Percentiles rank a stretch among this genome's conserved stretches.
Conservation (phyloP, 2,329 filamentous ascomycete genomes). For the Mollisiaceae sp. region DNA sequence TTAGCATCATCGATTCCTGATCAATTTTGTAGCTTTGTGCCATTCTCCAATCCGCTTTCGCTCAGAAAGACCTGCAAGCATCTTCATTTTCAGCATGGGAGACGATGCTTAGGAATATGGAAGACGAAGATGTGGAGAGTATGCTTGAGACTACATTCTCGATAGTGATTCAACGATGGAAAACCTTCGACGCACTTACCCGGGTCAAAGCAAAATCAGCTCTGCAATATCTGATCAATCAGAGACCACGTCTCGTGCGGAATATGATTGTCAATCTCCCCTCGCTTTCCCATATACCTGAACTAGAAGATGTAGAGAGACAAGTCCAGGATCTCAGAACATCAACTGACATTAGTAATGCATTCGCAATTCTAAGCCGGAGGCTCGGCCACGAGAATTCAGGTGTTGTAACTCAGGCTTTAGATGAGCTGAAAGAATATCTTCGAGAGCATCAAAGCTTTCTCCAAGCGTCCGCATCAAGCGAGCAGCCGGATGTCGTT, state of each 20-base stretch:
- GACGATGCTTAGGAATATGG: slow-evolving; percentile 74
- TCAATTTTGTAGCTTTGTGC: slow-evolving; percentile 73
- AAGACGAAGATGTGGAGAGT: slow-evolving; percentile 77
- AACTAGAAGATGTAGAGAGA: slow-evolving; percentile 70
- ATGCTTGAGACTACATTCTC: slow-evolving; percentile 90
- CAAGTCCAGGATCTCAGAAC: slow-evolving; percentile 69
- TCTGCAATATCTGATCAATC: slow-evolving; percentile 53
- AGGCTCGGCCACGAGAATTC: slow-evolving; percentile 83
- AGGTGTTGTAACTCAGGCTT: slow-evolving; percentile 80
- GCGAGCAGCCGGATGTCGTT: slow-evolving; percentile 81
- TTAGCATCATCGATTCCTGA: neutral
- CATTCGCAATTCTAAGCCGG: slow-evolving; percentile 72
- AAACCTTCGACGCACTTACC: slow-evolving; percentile 63
- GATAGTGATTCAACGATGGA: slow-evolving; percentile 84
- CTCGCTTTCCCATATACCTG: slow-evolving; percentile 72
- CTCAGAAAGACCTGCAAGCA: slow-evolving; percentile 74
- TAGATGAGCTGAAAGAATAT: slow-evolving; percentile 77
- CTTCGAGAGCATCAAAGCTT: slow-evolving; percentile 76
- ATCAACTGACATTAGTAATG: slow-evolving; percentile 67
- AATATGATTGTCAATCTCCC: slow-evolving; percentile 78
- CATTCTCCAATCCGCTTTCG: slow-evolving; percentile 85
- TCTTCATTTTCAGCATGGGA: slow-evolving; percentile 85
- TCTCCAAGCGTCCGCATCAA: slow-evolving; percentile 78
- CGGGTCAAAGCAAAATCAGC: slow-evolving; percentile 65
- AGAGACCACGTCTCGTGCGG: slow-evolving; percentile 55